Percentiles rank a stretch among this genome's conserved stretches.
These are phyloP conservation scores for Talaromyces atroroseus DNA, from an alignment of 2,329 filamentous ascomycete species.

Conservation along the genomic window DNA sequence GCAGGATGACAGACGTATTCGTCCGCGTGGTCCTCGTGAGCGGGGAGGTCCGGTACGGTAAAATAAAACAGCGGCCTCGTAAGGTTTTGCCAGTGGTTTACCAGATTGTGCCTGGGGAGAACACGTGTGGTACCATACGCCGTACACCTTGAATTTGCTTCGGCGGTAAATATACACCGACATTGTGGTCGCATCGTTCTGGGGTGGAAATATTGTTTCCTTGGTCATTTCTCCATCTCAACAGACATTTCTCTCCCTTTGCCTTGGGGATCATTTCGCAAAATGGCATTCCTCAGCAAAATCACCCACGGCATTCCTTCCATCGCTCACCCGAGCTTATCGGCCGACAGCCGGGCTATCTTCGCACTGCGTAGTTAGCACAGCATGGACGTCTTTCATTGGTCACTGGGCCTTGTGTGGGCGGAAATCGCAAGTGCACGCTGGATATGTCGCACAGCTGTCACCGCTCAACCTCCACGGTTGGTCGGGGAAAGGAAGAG, in stretches of 20 bases:
- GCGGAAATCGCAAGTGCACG: not conserved
- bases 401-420: not conserved
- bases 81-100: not conserved
- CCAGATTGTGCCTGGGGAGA: not conserved
- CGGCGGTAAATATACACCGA: not conserved
- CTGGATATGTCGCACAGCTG: not conserved
- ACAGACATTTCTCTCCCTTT: not conserved
- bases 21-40: not conserved
- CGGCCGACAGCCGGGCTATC: not conserved
- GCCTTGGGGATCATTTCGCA: not conserved
- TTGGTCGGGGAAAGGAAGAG: not conserved
- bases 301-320: not conserved
- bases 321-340: not conserved
- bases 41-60: not conserved
- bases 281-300: not conserved
- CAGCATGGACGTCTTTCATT: slow-evolving; percentile 1
- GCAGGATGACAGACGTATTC: not conserved
- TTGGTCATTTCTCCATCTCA: not conserved
- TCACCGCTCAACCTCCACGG: not conserved
- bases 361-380: slow-evolving; percentile 3
- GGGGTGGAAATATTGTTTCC: not conserved
- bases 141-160: not conserved
- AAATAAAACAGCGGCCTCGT: not conserved
- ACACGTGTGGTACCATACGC: not conserved
- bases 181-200: not conserved